These are phyloP conservation scores for Eucalyptus paniculata DNA, from an alignment of 345 rosid genomes.

Conservation along the genomic window DNA sequence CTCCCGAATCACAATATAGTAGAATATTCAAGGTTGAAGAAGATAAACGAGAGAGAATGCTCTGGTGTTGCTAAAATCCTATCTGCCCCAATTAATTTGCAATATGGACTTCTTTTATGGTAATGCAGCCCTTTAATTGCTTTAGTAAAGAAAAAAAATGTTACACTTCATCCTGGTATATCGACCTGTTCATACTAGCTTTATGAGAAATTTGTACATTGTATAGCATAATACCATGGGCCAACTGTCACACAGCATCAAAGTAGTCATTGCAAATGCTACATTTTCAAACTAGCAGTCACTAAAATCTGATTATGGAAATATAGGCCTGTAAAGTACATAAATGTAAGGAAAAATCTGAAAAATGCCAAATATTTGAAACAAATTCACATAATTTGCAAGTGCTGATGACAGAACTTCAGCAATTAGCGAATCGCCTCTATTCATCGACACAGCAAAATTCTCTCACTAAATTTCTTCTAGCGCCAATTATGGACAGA, in stretches of 20 bases:
- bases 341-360: neutral
- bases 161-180: neutral
- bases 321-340: neutral
- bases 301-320: neutral
- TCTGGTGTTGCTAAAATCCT: neutral
- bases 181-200: neutral
- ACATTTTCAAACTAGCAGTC: neutral
- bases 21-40: neutral
- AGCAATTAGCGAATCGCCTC: neutral
- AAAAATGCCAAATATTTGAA: neutral
- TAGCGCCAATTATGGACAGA: neutral
- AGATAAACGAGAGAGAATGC: neutral
- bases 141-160: neutral
- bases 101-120: neutral
- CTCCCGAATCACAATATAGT: neutral
- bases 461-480: neutral
- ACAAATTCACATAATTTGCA: neutral
- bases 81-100: neutral
- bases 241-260: neutral
- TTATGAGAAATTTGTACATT: neutral
- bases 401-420: neutral
- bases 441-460: neutral
- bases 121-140: neutral
- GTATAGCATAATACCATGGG: neutral
- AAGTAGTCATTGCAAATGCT: neutral